phyloP scores from a whole-genome alignment of 208 protist species.

The Crithidia thermophila region DNA sequence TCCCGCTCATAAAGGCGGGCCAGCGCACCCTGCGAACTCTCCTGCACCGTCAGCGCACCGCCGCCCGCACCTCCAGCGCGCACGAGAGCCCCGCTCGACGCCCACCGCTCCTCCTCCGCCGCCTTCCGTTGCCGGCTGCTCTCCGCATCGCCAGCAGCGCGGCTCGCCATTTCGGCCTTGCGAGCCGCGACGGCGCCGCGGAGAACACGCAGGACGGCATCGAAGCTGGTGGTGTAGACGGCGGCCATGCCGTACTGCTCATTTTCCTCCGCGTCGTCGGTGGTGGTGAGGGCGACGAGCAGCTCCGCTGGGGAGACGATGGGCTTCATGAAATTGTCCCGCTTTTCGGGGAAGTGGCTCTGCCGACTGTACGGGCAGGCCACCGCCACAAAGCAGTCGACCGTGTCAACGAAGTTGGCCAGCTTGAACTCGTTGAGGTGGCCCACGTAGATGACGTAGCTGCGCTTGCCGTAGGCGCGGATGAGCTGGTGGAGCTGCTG shows the following conservation, averaged over 20 bases:
- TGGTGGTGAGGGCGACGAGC: conserved; percentile 64
- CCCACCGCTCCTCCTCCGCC: conserved; percentile 19
- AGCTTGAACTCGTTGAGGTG: conserved; percentile 94
- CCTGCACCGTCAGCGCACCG: conserved; percentile 25
- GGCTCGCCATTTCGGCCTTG: neutral
- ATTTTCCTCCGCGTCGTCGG: conserved; percentile 24
- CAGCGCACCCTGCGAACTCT: conserved; percentile 47
- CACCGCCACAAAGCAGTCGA: conserved; percentile 89
- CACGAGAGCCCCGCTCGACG: conserved; percentile 25
- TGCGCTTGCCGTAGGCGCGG: conserved; percentile 66
- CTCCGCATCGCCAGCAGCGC: conserved; percentile 8
- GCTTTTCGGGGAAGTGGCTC: conserved; percentile 76
- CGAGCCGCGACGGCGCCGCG: conserved; percentile 12
- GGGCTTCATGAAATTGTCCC: conserved; percentile 82
- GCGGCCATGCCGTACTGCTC: conserved; percentile 61
- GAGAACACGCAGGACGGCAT: conserved; percentile 39
- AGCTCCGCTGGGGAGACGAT: conserved; percentile 91
- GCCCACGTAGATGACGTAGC: conserved; percentile 91
- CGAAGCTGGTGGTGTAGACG: conserved; percentile 68
- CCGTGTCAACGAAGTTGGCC: conserved; percentile 90
- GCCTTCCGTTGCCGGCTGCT: neutral
- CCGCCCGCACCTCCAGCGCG: conserved; percentile 14
- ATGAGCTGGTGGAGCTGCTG: conserved; percentile 74
- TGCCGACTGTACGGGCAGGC: conserved; percentile 84
- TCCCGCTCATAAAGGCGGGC: conserved; percentile 65